Conservation (phyloP, 192 early-diverging fungal genomes). For the Coemansia sp. region DNA sequence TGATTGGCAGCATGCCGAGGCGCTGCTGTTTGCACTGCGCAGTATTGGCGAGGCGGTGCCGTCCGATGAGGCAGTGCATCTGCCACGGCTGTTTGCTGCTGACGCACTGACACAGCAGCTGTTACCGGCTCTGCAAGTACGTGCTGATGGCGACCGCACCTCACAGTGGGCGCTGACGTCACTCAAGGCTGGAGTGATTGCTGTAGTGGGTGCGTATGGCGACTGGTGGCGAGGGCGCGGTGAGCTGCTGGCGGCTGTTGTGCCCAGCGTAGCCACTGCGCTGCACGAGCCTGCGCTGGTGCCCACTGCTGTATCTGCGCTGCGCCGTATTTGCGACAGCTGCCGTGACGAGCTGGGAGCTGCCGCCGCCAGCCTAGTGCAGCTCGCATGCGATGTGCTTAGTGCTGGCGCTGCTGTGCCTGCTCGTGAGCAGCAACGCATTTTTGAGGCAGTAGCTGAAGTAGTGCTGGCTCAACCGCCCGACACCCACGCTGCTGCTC, state of each 20-base stretch:
- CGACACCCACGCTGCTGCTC: slow-evolving; percentile 14
- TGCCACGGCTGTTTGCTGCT: slow-evolving; percentile 62
- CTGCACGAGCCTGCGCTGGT: slow-evolving; percentile 60
- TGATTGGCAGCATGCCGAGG: slow-evolving; percentile 53
- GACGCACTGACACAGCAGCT: slow-evolving; percentile 41
- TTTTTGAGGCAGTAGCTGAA: slow-evolving; percentile 49
- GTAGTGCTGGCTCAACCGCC: slow-evolving; percentile 33
- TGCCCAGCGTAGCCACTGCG: slow-evolving; percentile 66
- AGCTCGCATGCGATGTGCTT: slow-evolving; percentile 60
- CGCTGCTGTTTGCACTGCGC: slow-evolving; percentile 65
- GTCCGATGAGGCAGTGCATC: slow-evolving; percentile 51
- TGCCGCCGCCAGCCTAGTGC: slow-evolving; percentile 60
- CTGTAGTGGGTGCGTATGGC: slow-evolving; percentile 60
- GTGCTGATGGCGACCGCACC: slow-evolving; percentile 20
- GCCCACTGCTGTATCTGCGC: slow-evolving; percentile 61
- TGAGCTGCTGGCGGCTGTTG: slow-evolving; percentile 56
- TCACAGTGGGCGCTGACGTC: slow-evolving; percentile 32
- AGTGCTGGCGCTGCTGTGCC: slow-evolving; percentile 27
- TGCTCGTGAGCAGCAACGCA: slow-evolving; percentile 51
- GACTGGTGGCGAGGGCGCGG: slow-evolving; percentile 70
- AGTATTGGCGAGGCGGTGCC: slow-evolving; percentile 68
- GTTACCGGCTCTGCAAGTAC: slow-evolving; percentile 45
- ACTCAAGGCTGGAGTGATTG: slow-evolving; percentile 23
- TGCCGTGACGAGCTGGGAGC: slow-evolving; percentile 65
- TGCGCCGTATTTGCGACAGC: slow-evolving; percentile 69